Conservation (phyloP, 306 rosid genomes). For the Cucumis sativus region DNA sequence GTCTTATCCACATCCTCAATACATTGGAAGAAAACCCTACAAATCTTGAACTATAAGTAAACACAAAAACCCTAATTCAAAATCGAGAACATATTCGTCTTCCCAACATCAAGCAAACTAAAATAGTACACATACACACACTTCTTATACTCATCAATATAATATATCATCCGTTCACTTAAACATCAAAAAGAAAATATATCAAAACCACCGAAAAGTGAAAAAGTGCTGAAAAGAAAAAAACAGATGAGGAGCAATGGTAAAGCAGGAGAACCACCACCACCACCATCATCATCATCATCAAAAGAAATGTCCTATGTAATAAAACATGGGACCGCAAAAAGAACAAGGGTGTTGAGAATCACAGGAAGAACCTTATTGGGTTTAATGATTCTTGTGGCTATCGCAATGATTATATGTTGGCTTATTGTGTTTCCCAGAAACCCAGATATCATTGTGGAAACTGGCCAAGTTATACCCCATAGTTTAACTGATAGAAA, state of each 20-base stretch:
- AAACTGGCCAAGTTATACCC: neutral
- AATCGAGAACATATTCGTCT: neutral
- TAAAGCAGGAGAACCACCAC: neutral
- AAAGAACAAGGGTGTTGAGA: neutral
- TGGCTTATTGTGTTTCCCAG: neutral
- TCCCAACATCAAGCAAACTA: neutral
- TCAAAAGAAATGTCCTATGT: neutral
- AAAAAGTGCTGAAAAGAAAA: neutral
- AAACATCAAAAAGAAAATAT: neutral
- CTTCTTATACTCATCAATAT: neutral
- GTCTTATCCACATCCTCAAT: neutral
- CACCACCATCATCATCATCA: neutral
- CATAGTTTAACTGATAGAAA: neutral
- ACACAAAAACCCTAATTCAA: neutral
- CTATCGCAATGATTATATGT: neutral
- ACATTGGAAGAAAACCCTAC: neutral
- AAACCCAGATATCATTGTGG: neutral
- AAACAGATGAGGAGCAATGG: neutral
- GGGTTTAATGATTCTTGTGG: neutral
- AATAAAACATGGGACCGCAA: neutral
- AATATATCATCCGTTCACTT: neutral
- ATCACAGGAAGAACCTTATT: constrained; percentile 1
- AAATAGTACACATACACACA: neutral
- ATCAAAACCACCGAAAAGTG: too few relatives aligned
- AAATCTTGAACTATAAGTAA: neutral